Evolutionary conservation across 2,329 filamentous ascomycete genomes (phyloP).

Genomic region (Drechslerella dactyloides): DNA sequence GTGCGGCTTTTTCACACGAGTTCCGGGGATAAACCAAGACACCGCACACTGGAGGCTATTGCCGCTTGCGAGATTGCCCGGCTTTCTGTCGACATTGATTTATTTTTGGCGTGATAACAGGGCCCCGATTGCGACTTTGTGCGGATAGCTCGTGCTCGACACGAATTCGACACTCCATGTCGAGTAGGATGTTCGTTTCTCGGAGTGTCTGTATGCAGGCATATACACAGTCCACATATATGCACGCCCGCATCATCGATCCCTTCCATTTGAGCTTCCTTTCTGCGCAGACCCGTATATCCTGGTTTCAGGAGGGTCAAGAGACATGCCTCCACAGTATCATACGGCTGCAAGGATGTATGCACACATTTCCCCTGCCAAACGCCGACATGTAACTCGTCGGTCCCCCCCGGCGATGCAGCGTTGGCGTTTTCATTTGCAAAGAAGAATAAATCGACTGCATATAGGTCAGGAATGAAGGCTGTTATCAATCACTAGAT

Average conservation of each 20-base stretch:
- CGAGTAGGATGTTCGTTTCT: too few species aligned
- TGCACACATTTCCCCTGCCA: too few species aligned
- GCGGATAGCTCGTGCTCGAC: not conserved
- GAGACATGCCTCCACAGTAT: not conserved
- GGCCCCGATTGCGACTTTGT: slow-evolving; percentile 47
- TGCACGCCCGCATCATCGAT: not conserved
- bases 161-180: not conserved
- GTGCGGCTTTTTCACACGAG: not conserved
- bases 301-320: not conserved
- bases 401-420: too few species aligned
- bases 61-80: slow-evolving; percentile 11
- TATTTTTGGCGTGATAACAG: slow-evolving; percentile 39
- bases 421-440: too few species aligned
- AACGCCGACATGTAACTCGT: too few species aligned
- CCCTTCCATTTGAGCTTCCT: slow-evolving; percentile 7
- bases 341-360: not conserved
- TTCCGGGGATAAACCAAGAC: not conserved
- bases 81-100: slow-evolving; percentile 31
- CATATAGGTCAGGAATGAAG: too few species aligned
- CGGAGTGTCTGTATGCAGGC: too few species aligned
- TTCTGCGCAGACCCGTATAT: not conserved
- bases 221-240: not conserved
- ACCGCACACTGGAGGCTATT: not conserved
- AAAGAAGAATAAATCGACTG: too few species aligned
- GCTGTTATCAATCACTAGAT: too few species aligned